phyloP scores from a whole-genome alignment of 345 rosid genomes.

The Syzygium jambos region DNA sequence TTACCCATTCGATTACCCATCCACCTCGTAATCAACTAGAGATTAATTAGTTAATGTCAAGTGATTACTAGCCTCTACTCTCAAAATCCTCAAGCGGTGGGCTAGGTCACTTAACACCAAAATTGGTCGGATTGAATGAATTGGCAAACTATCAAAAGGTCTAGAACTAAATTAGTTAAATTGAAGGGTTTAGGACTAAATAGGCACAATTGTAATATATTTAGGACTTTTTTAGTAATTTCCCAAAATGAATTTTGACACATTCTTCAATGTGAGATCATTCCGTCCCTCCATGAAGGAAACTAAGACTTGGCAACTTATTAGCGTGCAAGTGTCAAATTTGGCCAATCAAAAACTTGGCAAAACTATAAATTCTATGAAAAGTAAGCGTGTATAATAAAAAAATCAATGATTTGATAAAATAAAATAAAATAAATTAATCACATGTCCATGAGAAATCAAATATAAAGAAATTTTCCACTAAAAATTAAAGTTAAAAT shows the following conservation, averaged over 20 bases:
- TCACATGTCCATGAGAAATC: background rate
- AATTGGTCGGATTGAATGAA: no score
- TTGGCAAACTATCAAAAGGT: no score
- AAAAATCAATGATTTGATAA: background rate
- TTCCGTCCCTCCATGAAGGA: background rate
- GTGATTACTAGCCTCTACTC: no score
- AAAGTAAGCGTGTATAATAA: background rate
- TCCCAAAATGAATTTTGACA: background rate
- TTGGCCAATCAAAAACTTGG: background rate
- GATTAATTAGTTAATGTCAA: no score
- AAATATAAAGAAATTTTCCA: background rate
- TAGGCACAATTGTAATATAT: no score
- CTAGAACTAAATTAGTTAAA: no score
- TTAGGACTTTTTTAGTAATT: no score
- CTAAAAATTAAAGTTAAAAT: background rate
- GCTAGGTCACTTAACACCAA: no score
- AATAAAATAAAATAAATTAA: background rate
- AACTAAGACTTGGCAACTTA: background rate
- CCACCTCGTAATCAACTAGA: no score
- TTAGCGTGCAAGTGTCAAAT: background rate
- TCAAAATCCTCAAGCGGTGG: no score
- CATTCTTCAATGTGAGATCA: background rate
- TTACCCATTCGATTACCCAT: no score
- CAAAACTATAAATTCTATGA: background rate
- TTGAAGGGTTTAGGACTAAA: no score